Evolutionary conservation across 805 yeast species (phyloP), one percentile per base, ranked within the genome.

Genomic region (Lachancea nothofagi): DNA sequence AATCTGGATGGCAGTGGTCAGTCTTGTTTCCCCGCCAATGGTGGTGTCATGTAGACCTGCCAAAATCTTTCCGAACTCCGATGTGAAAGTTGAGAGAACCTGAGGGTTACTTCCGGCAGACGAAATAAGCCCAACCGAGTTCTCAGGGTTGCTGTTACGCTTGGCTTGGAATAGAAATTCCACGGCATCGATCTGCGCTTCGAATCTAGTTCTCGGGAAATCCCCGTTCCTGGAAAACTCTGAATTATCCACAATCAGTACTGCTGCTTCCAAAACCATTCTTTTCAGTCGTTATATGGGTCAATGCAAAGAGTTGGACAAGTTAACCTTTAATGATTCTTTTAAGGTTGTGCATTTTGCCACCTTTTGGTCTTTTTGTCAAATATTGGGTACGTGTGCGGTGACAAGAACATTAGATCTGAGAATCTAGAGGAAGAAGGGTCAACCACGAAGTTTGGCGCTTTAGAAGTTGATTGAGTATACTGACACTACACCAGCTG

Each of bases 201-300:
- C 94, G 59, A 80, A 89, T 55, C 98, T 74, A 12, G 89, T 80
- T 13, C 94, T 78, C 26, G 84, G 74, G 56, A 81, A 93, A 62
- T 93, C 98, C 23, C 97, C 98, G 60, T 93, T 93, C 55, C 98
- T 75, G 77, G 89, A 84, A 64, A 74, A 90, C 67, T 93, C 98
- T 38, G 96, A 87, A 71, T 88, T 90, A 70, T 93, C 99, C 57
- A 93, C 75, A 56, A 88, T 86, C 47, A 93, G 76, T 83, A 93
- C 89, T 12, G 96, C 84, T 47, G 97, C 97, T 67, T 93, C 98
- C 55, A 89, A 75, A 48, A 83, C 96, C 97, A 88, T 88, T 13
- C 25, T 31, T 12, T n/a, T n/a, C n/a, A n/a, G n/a, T n/a, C n/a
- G n/a, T n/a, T n/a, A n/a, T n/a, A n/a, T n/a, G n/a, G n/a, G n/a